These are phyloP conservation scores for Coniochaeta hoffmannii DNA, from an alignment of 2,329 filamentous ascomycete species.

Conservation along the genomic window DNA sequence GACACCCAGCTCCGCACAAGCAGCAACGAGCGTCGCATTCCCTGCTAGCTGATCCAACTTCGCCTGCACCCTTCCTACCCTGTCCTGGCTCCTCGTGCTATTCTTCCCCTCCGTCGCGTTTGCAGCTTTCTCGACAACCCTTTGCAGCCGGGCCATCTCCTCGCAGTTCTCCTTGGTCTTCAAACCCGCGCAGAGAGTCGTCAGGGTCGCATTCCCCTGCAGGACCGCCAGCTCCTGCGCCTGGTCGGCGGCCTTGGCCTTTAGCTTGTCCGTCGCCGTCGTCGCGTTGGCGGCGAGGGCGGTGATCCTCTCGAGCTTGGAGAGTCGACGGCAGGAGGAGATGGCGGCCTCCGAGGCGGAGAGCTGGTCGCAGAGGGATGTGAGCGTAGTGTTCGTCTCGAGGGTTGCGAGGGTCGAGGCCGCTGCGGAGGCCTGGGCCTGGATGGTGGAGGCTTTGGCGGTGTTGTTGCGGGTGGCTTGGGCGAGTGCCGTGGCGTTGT, in stretches of 20 bases:
- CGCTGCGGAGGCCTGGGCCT: slow-evolving; percentile 25
- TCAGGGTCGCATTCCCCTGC: slow-evolving; percentile 17
- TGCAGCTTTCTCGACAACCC: slow-evolving; percentile 13
- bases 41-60: slow-evolving; percentile 21
- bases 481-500: slow-evolving; percentile 27
- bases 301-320: slow-evolving; percentile 16
- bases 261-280: slow-evolving; percentile 19
- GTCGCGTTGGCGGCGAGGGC: slow-evolving; percentile 19
- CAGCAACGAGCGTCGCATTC: slow-evolving; percentile 25
- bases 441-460: slow-evolving; percentile 25
- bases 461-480: slow-evolving; percentile 25
- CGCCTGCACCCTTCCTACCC: slow-evolving; percentile 16
- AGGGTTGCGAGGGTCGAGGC: slow-evolving; percentile 22
- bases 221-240: slow-evolving; percentile 16
- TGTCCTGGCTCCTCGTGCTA: slow-evolving; percentile 24
- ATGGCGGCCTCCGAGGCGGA: slow-evolving; percentile 20
- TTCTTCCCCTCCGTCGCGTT: slow-evolving; percentile 25
- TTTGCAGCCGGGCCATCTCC: slow-evolving; percentile 11
- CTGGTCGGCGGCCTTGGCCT: slow-evolving; percentile 14
- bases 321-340: slow-evolving; percentile 21
- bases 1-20: slow-evolving; percentile 7
- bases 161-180: slow-evolving; percentile 12
- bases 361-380: slow-evolving; percentile 23
- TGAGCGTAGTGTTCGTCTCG: slow-evolving; percentile 27
- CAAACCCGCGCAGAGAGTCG: slow-evolving; percentile 14